phyloP scores from a whole-genome alignment of 2,329 filamentous ascomycete species.

The Cercospora brassicicola region DNA sequence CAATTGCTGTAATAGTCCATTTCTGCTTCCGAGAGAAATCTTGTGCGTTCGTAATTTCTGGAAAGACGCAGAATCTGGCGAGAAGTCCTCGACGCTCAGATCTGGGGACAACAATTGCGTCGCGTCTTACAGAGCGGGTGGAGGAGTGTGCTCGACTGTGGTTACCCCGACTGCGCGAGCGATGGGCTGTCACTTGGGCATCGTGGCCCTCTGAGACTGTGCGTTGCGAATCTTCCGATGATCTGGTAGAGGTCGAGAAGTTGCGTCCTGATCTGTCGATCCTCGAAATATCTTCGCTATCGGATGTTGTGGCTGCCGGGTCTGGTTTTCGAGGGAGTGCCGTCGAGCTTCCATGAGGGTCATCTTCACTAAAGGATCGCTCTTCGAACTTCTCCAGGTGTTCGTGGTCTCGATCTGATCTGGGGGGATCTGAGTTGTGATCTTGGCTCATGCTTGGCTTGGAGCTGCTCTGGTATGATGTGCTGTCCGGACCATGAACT shows the following conservation, averaged over 20 bases:
- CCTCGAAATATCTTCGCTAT: conserved; percentile 22
- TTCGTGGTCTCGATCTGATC: conserved; percentile 11
- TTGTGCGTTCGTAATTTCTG: conserved; percentile 75
- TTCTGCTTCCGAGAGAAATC: conserved; percentile 73
- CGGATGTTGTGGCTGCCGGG: conserved; percentile 17
- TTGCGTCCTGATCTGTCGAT: conserved; percentile 15
- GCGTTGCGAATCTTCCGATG: conserved; percentile 27
- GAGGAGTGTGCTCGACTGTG: conserved; percentile 34
- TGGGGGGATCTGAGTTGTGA: conserved; percentile 17
- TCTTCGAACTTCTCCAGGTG: conserved; percentile 23
- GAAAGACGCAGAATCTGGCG: conserved; percentile 67
- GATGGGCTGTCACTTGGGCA: conserved; percentile 32
- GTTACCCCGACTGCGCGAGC: conserved; percentile 27
- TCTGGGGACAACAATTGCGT: conserved; percentile 51
- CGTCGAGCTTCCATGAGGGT: conserved; percentile 17
- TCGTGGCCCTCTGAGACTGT: conserved; percentile 34
- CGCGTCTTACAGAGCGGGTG: conserved; percentile 28
- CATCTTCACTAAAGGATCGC: conserved; percentile 13
- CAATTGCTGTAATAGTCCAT: conserved; percentile 78
- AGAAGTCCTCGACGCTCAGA: conserved; percentile 69
- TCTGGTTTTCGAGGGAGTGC: conserved; percentile 22
- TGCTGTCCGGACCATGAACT: not conserved
- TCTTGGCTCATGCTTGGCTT: conserved; percentile 21
- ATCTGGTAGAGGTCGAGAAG: conserved; percentile 17
- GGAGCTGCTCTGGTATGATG: not conserved